Evolutionary conservation across 306 rosid genomes (phyloP).

Genomic region (Aeschynomene evenia): DNA sequence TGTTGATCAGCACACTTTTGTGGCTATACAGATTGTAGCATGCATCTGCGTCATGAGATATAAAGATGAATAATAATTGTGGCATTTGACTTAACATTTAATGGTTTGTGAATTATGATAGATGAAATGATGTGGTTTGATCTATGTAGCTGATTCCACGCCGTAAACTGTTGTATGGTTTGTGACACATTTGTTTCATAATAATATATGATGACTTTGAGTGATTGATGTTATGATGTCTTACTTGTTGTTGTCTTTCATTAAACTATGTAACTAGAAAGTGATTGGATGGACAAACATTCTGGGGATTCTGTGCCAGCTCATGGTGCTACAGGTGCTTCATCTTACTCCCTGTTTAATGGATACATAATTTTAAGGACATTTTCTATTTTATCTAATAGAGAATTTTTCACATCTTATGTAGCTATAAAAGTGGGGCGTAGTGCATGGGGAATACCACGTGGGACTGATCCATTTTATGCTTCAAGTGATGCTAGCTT

Average conservation of each 20-base stretch:
- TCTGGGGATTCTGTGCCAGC: constrained; percentile 38
- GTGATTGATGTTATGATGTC: background rate
- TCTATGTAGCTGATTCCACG: too few species aligned
- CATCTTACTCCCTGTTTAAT: constrained; percentile 14
- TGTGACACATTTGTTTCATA: constrained; percentile 8
- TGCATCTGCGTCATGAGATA: background rate
- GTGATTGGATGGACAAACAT: constrained; percentile 48
- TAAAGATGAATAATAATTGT: background rate
- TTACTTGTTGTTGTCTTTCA: background rate
- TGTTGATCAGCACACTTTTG: background rate
- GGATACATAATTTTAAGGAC: background rate
- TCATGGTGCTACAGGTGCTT: constrained; percentile 39
- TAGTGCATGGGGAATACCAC: constrained; percentile 53
- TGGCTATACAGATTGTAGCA: background rate
- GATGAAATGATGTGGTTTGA: too few species aligned
- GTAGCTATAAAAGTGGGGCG: constrained; percentile 42
- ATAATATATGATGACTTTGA: background rate
- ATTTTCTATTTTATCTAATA: constrained; percentile 27
- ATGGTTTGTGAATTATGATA: background rate
- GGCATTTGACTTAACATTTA: background rate
- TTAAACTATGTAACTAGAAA: constrained; percentile 30
- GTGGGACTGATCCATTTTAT: constrained; percentile 38
- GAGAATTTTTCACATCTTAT: constrained; percentile 41
- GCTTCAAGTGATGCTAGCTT: constrained; percentile 58
- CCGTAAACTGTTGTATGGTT: background rate